Evolutionary conservation across 1,284 basidiomycete species (phyloP), one percentile per base, ranked within the genome.

Genomic region (Cryptococcus sp.): DNA sequence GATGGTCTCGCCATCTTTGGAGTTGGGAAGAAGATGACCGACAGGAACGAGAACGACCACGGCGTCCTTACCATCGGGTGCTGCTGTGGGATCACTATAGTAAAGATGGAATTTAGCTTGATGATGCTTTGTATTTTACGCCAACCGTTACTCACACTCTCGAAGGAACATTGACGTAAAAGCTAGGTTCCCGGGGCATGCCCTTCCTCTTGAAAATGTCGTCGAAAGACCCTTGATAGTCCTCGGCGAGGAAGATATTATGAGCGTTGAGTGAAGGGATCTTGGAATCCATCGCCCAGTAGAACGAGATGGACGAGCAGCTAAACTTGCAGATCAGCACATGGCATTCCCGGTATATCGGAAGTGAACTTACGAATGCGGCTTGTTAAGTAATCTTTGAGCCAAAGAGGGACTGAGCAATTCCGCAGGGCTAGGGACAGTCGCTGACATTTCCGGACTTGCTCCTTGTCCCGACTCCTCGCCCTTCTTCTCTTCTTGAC

Each of bases 131-230:
- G 11, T 10, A 10, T 44, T 5, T 38, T 40, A 44, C 39, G 39
- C 37, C 25, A n/a, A 6, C 1, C 4, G 16, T 19, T 3, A 62
- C 70, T 48, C 50, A 73, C 70, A 80, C 72, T 45, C 79, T 68
- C 5, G 80, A 79, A 3, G 81, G 81, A 1, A 82, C 81, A 61
- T 83, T 82, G 68, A 83, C 80, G 70, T 83, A 83, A 72, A 83
- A 83, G 13, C 78, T 80, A 1, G 82, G 81, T 55, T 83, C 80
- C n/a, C 74, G 63, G 1, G 82, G 82, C 59, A 82, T 77, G 16
- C 73, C 69, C 45, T 80, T 79, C 7, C 77, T 67, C 49, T 79
- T 73, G 70, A 83, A 83, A 65, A 83, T 83, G 39, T 79, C 78
- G 59, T 83, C 81, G 64, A 83, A 83, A 15, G 80, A 81, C 23